Evolutionary conservation across 257 asterid species (phyloP), one percentile per base, ranked within the genome.

Genomic region (Solanum clarkiae): DNA sequence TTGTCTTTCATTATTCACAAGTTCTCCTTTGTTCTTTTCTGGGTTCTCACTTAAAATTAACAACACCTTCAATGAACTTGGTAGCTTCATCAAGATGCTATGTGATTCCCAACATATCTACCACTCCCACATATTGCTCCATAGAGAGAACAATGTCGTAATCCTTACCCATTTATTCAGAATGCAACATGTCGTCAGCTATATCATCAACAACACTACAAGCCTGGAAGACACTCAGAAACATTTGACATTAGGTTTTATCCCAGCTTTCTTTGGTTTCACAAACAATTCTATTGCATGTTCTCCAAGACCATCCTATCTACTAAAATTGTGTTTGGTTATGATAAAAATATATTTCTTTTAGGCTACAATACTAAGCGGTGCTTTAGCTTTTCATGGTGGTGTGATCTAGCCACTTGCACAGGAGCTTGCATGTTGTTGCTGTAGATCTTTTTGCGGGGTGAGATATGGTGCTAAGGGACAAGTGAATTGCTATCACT

Each of bases 61-160:
- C 47, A 8, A 7, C 2, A 7, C 36, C 36, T 32, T 93, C 92
- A 20, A 93, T 91, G 86, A 94, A 95, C 59, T 94, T 96, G 16
- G 91, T 45, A 40, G 99, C 98, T 89, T 94, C 97, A 54, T 93
- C 92, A 69, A 94, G 88, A 88, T 90, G 87, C 40, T 98, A 98
- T 20, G 93, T 89, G 80, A 80, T 88, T 82, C 95, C 98, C 24
- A 95, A 63, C 99, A 95, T 95, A 82, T 84, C 91, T 36, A 94
- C 97, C 44, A 92, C 85, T 82, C 93, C 80, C 56, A 90, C 90
- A 87, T 95, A 95, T 89, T 95, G 97, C 80, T 90, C 93, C 93
- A 93, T 87, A 24, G 93, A 89, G 79, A 97, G 96, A 85, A 54
- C 82, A 55, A 95, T 92, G 47, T 89, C 93, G 47, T 90, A 91